Conservation (phyloP, 805 yeast genomes). For the Candida berthetii region DNA sequence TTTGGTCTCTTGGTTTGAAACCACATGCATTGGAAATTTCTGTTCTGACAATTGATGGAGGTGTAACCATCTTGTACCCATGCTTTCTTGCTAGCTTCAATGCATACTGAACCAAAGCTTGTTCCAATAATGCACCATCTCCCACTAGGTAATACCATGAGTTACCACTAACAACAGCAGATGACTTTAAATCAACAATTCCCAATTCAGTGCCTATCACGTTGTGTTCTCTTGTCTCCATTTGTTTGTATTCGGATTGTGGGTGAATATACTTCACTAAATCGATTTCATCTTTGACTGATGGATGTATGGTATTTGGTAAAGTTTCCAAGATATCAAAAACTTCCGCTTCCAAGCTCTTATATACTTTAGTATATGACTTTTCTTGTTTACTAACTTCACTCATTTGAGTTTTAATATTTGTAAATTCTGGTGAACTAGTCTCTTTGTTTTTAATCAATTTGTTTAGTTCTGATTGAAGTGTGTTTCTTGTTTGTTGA, state of each 20-base stretch:
- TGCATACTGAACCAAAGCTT: conserved; percentile 81
- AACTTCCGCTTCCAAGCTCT: conserved; percentile 29
- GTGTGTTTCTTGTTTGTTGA: conserved; percentile 8
- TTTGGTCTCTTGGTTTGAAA: conserved; percentile 85
- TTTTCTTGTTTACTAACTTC: conserved; percentile 21
- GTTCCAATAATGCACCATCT: conserved; percentile 85
- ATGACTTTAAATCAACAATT: conserved; percentile 63
- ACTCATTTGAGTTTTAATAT: conserved; percentile 11
- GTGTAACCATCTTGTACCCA: conserved; percentile 68
- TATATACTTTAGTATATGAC: conserved; percentile 8
- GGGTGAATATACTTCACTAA: conserved; percentile 49
- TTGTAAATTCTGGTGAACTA: not conserved
- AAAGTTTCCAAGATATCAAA: conserved; percentile 37
- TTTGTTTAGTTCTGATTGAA: conserved; percentile 3
- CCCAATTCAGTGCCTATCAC: conserved; percentile 62
- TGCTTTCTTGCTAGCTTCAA: conserved; percentile 53
- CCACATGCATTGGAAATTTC: conserved; percentile 88
- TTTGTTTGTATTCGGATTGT: conserved; percentile 16
- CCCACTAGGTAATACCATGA: conserved; percentile 84
- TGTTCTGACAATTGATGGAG: conserved; percentile 80
- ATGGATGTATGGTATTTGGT: conserved; percentile 56
- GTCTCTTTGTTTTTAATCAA: conserved; percentile 3
- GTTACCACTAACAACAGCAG: conserved; percentile 68
- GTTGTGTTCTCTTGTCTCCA: conserved; percentile 50
- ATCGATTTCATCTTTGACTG: conserved; percentile 37